Conservation (phyloP, 129 eudicot genomes). For the Smallanthus sonchifolius region DNA sequence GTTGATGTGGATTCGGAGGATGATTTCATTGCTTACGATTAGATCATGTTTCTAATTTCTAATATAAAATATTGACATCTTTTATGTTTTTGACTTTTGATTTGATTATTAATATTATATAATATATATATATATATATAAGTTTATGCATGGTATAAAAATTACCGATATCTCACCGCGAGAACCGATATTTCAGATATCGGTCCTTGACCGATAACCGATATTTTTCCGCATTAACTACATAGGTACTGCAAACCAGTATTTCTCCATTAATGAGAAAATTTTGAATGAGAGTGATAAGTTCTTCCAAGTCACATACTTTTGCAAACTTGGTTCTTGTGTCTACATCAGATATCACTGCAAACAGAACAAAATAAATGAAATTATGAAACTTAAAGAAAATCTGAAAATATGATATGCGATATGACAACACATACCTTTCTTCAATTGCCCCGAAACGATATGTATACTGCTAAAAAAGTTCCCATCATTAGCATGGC, state of each 20-base stretch:
- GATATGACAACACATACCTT: conserved; percentile 43
- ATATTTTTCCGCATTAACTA: too few species aligned
- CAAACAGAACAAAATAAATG: conserved; percentile 12
- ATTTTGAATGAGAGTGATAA: conserved; percentile 55
- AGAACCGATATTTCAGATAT: too few species aligned
- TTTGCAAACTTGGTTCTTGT: conserved; percentile 38
- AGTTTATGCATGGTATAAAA: too few species aligned
- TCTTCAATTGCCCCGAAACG: conserved; percentile 31
- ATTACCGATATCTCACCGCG: too few species aligned
- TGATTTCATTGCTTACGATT: too few species aligned
- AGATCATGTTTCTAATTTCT: too few species aligned
- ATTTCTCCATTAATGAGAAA: conserved; percentile 45
- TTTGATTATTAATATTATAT: too few species aligned
- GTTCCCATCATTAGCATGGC: conserved; percentile 14
- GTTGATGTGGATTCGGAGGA: too few species aligned
- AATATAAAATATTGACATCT: too few species aligned
- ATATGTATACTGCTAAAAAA: conserved; percentile 30
- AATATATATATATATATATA: too few species aligned
- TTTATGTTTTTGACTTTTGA: too few species aligned
- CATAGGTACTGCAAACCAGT: conserved; percentile 23
- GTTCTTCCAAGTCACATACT: conserved; percentile 42
- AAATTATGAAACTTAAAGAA: background rate
- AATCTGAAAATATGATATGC: background rate
- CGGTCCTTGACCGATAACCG: too few species aligned
- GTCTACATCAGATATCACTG: conserved; percentile 54